Evolutionary conservation across 2,329 filamentous ascomycete genomes (phyloP), one percentile per base, ranked within the genome.

Genomic region (Penicillium sumatraense): DNA sequence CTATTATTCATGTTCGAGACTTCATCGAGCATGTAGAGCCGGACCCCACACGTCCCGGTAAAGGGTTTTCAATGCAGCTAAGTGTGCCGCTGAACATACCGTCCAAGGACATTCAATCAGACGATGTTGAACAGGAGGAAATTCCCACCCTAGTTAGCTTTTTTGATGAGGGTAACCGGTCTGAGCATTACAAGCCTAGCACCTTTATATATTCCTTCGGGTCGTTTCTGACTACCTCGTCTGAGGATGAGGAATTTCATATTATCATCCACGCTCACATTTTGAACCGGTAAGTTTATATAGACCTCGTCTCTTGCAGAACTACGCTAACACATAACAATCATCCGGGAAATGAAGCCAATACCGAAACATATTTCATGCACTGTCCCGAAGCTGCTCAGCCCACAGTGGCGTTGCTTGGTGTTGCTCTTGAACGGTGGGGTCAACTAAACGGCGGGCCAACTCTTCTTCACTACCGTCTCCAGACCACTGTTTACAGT

Each of bases 61-160:
- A 51, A 35, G 49, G 23, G 13, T 26, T 44, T 21, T 44, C 49
- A 6, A 51, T 51, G 49, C 36, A 51, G 16, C 36, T 51, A 11
- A 24, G 49, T 51, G 18, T 44, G 2, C n/a, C 40, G 5, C 40
- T 44, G 4, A 51, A 51, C 20, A 51, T 51, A 44, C 49, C 49
- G 2, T 29, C 23, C 8, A 51, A 44, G 18, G 49, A 51, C 5
- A 44, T 51, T 33, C 26, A 51, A 35, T 51, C 49, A 44, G 49
- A 44, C 3, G 40, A 44, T 20, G 48, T 55, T 35, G 41, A 51
- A 41, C 23, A 40, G 18, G 11, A 41, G 24, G 53, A 55, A 13
- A 55, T 55, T 14, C 53, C 53, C 9, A 55, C 53, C 10, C 35
- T 55, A n/a, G 14, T 55, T 24, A 41, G 53, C 18, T 55, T 51